Base-by-base conservation (phyloP, 208 protist species). In the Wallacemonas rigidus region DNA sequence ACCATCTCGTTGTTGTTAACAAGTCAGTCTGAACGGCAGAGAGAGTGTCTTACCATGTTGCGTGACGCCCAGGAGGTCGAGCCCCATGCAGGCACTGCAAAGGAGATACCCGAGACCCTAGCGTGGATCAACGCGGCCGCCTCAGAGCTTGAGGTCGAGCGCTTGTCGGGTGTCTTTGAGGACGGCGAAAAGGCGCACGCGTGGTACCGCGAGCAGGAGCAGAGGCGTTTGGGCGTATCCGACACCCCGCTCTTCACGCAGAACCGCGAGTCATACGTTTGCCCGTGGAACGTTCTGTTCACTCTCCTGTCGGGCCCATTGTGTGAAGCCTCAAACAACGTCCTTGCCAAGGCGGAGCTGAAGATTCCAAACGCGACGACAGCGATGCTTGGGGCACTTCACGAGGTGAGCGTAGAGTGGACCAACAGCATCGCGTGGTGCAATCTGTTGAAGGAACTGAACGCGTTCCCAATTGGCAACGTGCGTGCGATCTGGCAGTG, bases 271-370 rank as follows among this genome's bases (percentile, higher is more conserved):
- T 77, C 86, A 41, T 83, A 87, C 36, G 71, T 80, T 9, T 94
- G 83, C 53, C 91, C 88, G 35, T 96, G 91, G 91, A 90, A 93
- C 60, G 77, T 96, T 11, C 71, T 90, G 35, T 77, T 87, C 17
- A 79, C 74, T 38, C 81, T 93, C 41, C 76, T 90, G 11, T 26
- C 68, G 9, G 85, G 81, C 11, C 74, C 77, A 36, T 15, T 80
- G 8, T 58, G 77, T n/a, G 53, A 69, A 7, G 56, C 43, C 12
- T 17, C 56, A 9, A 62, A 8, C 8, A 38, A 41, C 8, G 56
- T 74, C 40, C 65, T 71, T 7, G 74, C 50, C 26, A 76, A 75
- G 36, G 76, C 67, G 8, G 75, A 72, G 48, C 64, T 93, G 45
- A 64, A 74, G 5, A 68, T 93, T 51, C 75, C 79, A 12, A 96